Percentiles rank a stretch among this genome's conserved stretches.
These are phyloP conservation scores for Teunomyces pallodes DNA, from an alignment of 805 yeast species.

Conservation along the genomic window DNA sequence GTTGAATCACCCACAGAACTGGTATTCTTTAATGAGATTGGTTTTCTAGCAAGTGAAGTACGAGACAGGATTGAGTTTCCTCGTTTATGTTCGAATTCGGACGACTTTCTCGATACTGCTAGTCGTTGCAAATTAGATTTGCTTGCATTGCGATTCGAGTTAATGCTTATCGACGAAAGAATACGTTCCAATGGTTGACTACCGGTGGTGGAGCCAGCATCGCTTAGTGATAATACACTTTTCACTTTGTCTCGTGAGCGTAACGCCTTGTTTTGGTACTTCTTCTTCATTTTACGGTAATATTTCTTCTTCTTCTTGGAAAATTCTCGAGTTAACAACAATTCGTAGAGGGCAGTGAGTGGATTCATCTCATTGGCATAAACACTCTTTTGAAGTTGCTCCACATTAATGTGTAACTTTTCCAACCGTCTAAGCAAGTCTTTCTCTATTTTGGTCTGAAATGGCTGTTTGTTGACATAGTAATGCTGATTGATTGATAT, in stretches of 20 bases:
- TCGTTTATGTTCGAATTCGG: conserved; percentile 6
- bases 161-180: conserved; percentile 34
- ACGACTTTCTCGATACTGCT: conserved; percentile 3
- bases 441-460: conserved; percentile 61
- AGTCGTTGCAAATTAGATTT: conserved; percentile 6
- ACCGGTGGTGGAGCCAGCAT: conserved; percentile 20
- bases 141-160: conserved; percentile 19
- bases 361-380: conserved; percentile 62
- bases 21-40: neutral
- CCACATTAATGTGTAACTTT: conserved; percentile 62
- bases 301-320: conserved; percentile 31
- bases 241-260: conserved; percentile 32
- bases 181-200: conserved; percentile 39
- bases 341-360: conserved; percentile 71
- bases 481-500: conserved; percentile 40
- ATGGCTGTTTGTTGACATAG: conserved; percentile 34
- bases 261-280: conserved; percentile 30
- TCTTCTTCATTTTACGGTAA: conserved; percentile 28
- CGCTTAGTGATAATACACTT: conserved; percentile 35
- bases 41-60: conserved; percentile 6
- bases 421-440: conserved; percentile 57
- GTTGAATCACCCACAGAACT: neutral
- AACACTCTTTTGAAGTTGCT: conserved; percentile 57
- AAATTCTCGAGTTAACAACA: conserved; percentile 55
- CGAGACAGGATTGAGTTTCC: conserved; percentile 13